Conservation (phyloP, 345 rosid species). For the Moringa oleifera region DNA sequence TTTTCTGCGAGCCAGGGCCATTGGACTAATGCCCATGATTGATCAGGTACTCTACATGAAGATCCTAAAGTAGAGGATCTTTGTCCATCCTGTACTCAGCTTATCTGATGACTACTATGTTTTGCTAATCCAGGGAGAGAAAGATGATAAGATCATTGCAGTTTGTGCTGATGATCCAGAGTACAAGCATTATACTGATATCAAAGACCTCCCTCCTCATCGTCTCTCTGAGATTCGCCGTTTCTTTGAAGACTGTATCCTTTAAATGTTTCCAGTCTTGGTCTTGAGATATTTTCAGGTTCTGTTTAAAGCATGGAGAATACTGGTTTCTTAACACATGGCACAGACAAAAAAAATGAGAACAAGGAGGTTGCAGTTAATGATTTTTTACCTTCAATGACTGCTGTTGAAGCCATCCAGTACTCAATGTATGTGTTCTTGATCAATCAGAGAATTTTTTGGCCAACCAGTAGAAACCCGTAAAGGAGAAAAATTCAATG, state of each 20-base stretch:
- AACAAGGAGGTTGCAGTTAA: conserved; percentile 96
- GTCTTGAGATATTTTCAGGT: not conserved
- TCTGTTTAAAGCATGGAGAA: conserved; percentile 1
- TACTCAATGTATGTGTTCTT: conserved; percentile 67
- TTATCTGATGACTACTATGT: not conserved
- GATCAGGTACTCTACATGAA: conserved; percentile 48
- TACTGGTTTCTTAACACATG: conserved; percentile 15
- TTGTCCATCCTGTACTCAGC: no score
- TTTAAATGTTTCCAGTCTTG: conserved; percentile 6
- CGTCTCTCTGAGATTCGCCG: conserved; percentile 92
- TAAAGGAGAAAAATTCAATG: not conserved
- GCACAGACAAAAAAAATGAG: conserved; percentile 89
- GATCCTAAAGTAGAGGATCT: no score
- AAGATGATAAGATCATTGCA: conserved; percentile 96
- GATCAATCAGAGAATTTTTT: not conserved
- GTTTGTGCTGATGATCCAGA: conserved; percentile 99
- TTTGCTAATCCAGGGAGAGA: conserved; percentile 62
- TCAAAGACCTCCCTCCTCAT: conserved; percentile 91
- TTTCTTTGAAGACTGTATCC: conserved; percentile 95
- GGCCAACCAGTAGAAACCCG: no score
- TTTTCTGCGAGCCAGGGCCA: conserved; percentile 90
- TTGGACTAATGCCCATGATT: conserved; percentile 99
- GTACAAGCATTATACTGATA: conserved; percentile 78
- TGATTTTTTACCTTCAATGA: conserved; percentile 64
- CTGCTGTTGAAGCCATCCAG: conserved; percentile 74